Percentiles rank a stretch among this genome's conserved stretches.
Evolutionary conservation across 2,329 filamentous ascomycete species (phyloP).

Genomic region (Aspergillus bombycis): DNA sequence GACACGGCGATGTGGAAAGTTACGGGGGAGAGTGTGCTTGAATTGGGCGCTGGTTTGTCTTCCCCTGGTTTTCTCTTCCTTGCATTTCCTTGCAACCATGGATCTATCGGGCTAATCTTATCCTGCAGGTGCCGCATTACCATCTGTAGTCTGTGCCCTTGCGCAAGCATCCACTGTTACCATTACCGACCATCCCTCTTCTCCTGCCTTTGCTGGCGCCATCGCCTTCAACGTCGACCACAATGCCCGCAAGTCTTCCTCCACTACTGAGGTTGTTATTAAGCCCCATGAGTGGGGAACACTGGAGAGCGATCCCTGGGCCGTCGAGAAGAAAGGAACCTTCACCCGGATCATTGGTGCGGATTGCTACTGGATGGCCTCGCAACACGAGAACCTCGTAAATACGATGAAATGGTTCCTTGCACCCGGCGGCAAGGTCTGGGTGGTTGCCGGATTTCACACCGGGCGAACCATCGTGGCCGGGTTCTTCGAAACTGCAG

Average conservation of each 20-base stretch:
- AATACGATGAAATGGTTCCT: conserved; percentile 61
- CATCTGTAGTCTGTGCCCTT: conserved; percentile 43
- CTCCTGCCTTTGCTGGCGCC: conserved; percentile 45
- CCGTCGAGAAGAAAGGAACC: conserved; percentile 34
- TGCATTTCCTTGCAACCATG: background rate
- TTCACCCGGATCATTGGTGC: conserved; percentile 62
- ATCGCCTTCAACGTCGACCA: conserved; percentile 51
- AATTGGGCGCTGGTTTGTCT: conserved; percentile 61
- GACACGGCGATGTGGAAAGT: conserved; percentile 46
- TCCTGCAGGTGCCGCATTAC: conserved; percentile 43
- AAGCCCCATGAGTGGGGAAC: conserved; percentile 60
- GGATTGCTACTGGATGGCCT: conserved; percentile 64
- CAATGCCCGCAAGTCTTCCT: conserved; percentile 34
- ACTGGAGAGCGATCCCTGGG: conserved; percentile 44
- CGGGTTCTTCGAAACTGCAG: conserved; percentile 56
- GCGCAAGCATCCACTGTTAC: conserved; percentile 44
- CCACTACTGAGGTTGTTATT: conserved; percentile 35
- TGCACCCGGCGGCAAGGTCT: conserved; percentile 42
- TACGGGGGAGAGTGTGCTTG: conserved; percentile 55
- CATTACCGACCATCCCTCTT: conserved; percentile 56
- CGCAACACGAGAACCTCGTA: conserved; percentile 59
- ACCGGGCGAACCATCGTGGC: conserved; percentile 60
- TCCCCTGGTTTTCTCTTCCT: conserved; percentile 3
- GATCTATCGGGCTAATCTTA: background rate
- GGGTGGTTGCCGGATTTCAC: conserved; percentile 62